phyloP scores from a whole-genome alignment of 495 filamentous ascomycete species.

The Penicillium odoratum region DNA sequence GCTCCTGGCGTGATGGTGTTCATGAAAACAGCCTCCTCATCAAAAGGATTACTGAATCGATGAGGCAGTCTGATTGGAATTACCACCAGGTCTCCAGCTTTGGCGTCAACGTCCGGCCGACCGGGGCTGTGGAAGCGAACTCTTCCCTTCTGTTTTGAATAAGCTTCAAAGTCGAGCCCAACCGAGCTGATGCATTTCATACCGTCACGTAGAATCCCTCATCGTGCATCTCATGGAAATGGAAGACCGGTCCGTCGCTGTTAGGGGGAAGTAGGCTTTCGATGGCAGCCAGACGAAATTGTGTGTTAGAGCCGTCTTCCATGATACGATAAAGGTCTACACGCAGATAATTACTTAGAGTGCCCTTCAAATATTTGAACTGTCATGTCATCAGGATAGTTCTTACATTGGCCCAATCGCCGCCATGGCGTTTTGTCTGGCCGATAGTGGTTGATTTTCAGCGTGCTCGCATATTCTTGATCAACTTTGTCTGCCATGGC shows the following conservation, averaged over 20 bases:
- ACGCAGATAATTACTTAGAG: no score
- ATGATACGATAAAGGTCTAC: no score
- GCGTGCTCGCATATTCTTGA: no score
- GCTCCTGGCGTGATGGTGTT: conserved; percentile 11
- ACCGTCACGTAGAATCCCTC: conserved; percentile 6
- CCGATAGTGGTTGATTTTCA: no score
- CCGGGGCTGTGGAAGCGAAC: conserved; percentile 10
- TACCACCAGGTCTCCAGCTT: conserved; percentile 9
- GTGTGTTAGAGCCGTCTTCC: conserved; percentile 7
- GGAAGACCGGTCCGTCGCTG: no score
- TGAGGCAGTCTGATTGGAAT: conserved; percentile 10
- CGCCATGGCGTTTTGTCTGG: no score
- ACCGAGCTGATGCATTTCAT: conserved; percentile 16
- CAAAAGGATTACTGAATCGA: conserved; percentile 8
- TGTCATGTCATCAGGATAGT: no score
- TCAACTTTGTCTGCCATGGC: no score
- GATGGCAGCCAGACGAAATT: neutral
- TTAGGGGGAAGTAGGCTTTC: no score
- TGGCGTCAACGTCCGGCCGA: conserved; percentile 7
- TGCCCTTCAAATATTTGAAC: no score
- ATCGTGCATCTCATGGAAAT: conserved; percentile 8
- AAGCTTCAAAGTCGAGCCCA: no score
- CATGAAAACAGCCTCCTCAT: conserved; percentile 8
- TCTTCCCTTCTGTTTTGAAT: conserved; percentile 7
- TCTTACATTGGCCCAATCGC: no score